These are phyloP conservation scores for Penicillium italicum DNA, from an alignment of 2,329 filamentous ascomycete species.

Conservation along the genomic window DNA sequence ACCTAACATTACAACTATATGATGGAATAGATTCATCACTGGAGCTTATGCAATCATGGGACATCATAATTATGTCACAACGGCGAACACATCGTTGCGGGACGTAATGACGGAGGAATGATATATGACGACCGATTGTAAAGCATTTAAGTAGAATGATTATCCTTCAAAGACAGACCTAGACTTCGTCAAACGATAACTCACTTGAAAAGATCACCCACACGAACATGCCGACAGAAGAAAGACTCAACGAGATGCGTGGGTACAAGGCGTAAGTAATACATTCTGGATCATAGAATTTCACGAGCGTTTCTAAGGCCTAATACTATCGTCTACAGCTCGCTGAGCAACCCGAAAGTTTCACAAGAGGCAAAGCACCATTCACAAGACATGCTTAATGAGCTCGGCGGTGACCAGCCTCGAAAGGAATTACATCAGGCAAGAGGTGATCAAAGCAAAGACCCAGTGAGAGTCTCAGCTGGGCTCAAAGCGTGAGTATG, in stretches of 20 bases:
- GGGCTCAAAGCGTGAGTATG: neutral
- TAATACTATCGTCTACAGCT: neutral
- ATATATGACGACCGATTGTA: neutral
- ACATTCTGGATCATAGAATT: neutral
- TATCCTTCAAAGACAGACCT: neutral
- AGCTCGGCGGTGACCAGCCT: neutral
- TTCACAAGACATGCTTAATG: neutral
- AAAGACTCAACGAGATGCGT: neutral
- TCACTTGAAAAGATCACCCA: neutral
- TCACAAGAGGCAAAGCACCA: neutral
- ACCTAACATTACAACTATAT: neutral
- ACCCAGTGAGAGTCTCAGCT: neutral
- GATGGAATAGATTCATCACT: neutral
- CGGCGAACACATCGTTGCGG: neutral
- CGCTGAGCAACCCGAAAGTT: neutral
- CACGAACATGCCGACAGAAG: neutral
- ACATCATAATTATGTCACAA: neutral
- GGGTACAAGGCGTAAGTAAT: conserved; percentile 2
- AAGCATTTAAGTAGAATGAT: neutral
- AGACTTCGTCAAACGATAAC: neutral
- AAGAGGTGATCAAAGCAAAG: neutral
- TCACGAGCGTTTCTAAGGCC: neutral
- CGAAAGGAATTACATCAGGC: neutral
- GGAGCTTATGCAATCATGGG: neutral
- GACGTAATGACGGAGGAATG: neutral